These are phyloP conservation scores for Vaccinium macrocarpon DNA, from an alignment of 148 eudicot genomes.

Conservation along the genomic window DNA sequence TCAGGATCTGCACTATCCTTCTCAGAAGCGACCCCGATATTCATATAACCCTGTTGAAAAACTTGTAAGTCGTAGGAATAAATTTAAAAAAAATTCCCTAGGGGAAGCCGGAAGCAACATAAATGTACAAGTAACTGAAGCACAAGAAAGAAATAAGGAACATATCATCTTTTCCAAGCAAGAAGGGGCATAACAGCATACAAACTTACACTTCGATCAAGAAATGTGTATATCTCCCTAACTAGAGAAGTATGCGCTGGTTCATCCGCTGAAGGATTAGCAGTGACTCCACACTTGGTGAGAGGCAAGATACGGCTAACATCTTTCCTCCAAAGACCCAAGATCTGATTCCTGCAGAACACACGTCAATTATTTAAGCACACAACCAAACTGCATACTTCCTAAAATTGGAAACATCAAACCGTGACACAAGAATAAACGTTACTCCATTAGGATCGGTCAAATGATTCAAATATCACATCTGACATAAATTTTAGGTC, in stretches of 20 bases:
- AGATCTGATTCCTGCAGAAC: slow-evolving; percentile 78
- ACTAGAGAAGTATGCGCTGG: slow-evolving; percentile 52
- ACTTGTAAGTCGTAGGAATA: slow-evolving; percentile 16
- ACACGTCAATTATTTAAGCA: slow-evolving; percentile 16
- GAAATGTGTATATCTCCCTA: slow-evolving; percentile 74
- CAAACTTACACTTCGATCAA: slow-evolving; percentile 82
- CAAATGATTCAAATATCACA: not conserved
- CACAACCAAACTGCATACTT: not conserved
- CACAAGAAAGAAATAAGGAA: not conserved
- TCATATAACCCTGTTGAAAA: slow-evolving; percentile 79
- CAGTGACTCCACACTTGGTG: slow-evolving; percentile 77
- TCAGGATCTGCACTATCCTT: slow-evolving; percentile 56
- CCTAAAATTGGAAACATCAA: slow-evolving; percentile 11
- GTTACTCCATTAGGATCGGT: not conserved
- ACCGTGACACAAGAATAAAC: slow-evolving; percentile 7
- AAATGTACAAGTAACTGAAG: not conserved
- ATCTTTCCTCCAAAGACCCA: slow-evolving; percentile 91
- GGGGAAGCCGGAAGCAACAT: not conserved
- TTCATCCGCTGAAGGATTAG: slow-evolving; percentile 46
- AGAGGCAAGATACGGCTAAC: slow-evolving; percentile 81
- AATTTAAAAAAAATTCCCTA: not conserved
- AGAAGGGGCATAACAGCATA: not conserved
- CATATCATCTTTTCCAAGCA: not conserved
- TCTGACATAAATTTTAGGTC: not conserved
- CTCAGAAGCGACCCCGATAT: slow-evolving; percentile 77